These are phyloP conservation scores for Ramularia endophylla DNA, from an alignment of 2,329 filamentous ascomycete genomes.

Conservation along the genomic window DNA sequence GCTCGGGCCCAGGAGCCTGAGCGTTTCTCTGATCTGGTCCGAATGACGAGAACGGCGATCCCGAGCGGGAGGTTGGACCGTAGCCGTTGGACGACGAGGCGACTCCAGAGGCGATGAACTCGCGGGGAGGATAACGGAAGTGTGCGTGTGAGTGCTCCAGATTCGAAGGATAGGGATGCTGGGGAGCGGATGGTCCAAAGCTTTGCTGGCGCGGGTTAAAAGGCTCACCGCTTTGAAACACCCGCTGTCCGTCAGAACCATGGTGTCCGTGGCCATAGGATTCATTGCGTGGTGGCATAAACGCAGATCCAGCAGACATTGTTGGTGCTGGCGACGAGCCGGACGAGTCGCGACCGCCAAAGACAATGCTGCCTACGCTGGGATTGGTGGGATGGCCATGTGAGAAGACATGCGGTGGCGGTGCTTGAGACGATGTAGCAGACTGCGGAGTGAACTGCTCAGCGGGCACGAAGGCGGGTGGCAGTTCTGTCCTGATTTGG, in stretches of 20 bases:
- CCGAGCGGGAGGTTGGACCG: conserved; percentile 18
- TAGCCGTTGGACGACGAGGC: conserved; percentile 13
- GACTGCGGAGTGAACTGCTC: conserved; percentile 22
- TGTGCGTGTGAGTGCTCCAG: conserved; percentile 12
- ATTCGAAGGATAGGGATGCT: conserved; percentile 5
- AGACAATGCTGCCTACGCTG: conserved; percentile 31
- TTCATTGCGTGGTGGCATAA: conserved; percentile 15
- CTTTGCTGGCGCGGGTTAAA: conserved; percentile 7
- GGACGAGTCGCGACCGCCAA: conserved; percentile 34
- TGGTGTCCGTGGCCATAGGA: conserved; percentile 23
- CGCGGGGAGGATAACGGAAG: conserved; percentile 23
- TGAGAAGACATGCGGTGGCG: conserved; percentile 7
- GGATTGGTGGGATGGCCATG: conserved; percentile 20
- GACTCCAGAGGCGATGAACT: conserved; percentile 18
- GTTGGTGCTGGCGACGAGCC: conserved; percentile 33
- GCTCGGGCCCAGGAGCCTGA: conserved; percentile 12
- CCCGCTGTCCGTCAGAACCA: conserved; percentile 17
- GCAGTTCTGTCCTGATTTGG: conserved; percentile 25
- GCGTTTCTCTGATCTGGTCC: conserved; percentile 7
- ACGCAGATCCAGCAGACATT: conserved; percentile 18
- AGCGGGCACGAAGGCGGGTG: conserved; percentile 27
- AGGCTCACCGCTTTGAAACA: conserved; percentile 8
- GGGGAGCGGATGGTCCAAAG: conserved; percentile 8
- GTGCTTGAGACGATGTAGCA: conserved; percentile 13
- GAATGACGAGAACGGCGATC: conserved; percentile 21